These are phyloP conservation scores for Fonsecaea pugnacius DNA, from an alignment of 2,329 filamentous ascomycete genomes.

Conservation along the genomic window DNA sequence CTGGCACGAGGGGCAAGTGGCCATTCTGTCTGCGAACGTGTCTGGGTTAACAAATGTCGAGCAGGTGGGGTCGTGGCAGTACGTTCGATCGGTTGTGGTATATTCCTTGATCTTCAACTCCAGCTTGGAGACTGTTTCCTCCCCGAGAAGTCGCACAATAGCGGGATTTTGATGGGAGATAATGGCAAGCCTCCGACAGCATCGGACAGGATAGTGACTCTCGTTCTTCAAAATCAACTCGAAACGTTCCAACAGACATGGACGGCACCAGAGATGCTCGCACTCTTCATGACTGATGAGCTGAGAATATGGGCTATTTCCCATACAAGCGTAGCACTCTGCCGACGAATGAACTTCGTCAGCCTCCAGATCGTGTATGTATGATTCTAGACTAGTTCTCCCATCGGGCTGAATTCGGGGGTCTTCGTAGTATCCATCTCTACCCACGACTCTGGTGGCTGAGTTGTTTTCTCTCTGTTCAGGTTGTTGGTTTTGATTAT, in stretches of 20 bases:
- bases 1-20: constrained; percentile 51
- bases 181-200: constrained; percentile 12
- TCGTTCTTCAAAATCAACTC: constrained; percentile 22
- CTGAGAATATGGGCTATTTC: neutral
- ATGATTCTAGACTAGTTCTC: constrained; percentile 13
- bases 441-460: constrained; percentile 2
- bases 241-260: constrained; percentile 18
- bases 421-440: constrained; percentile 22
- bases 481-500: neutral
- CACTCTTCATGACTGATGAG: constrained; percentile 13
- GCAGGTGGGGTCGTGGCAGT: constrained; percentile 55
- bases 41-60: constrained; percentile 52
- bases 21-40: constrained; percentile 44
- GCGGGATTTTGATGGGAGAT: constrained; percentile 13
- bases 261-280: constrained; percentile 26
- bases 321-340: constrained; percentile 20
- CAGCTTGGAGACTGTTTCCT: constrained; percentile 40
- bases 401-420: constrained; percentile 12
- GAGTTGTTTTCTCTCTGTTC: neutral
- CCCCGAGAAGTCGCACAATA: constrained; percentile 9
- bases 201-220: constrained; percentile 23
- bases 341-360: constrained; percentile 14
- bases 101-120: constrained; percentile 55
- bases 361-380: constrained; percentile 8
- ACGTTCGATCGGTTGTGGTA: constrained; percentile 54